Evolutionary conservation across 371 early-diverging fungal species (phyloP), one percentile per base, ranked within the genome.

Genomic region (Mucor indicus): DNA sequence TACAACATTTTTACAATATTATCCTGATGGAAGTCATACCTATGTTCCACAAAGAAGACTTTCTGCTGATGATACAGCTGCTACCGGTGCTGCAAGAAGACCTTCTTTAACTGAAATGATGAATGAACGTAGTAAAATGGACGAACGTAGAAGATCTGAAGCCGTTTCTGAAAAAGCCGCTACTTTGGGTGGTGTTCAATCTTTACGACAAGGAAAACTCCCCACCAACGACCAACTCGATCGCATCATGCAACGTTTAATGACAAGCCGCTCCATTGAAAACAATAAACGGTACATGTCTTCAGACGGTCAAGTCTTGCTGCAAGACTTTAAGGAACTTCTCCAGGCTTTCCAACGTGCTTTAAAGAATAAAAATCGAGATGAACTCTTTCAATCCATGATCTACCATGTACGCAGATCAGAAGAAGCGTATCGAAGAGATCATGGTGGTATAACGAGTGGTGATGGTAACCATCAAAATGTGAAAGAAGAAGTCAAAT

Each of bases 311-410:
- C 65, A 62, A 35, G 32, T 61, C 0, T 48, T 79, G 2, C 59
- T 79, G 31, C 50, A 57, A 15, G 76, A 76, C 43, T 63, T 77
- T 22, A 58, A 65, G 20, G 55, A 66, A 32, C 59, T 83, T 3
- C 35, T 80, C 20, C 44, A 55, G 7, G 66, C 69, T 1, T 40
- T 75, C 7, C 67, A 75, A n/a, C 61, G 44, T 4, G 65, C 77
- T 31, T 23, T 84, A 8, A 42, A 57, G 7, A 64, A 54, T 12
- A 82, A 80, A 54, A 84, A 84, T 50, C 53, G 53, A 31, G 75
- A 81, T 27, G 81, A 82, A 49, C 56, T 76, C 2, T 72, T 82
- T 37, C 85, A 84, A 45, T 67, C 75, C 32, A 72, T 84, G 42
- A 53, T 79, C 42, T 78, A 75, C 53, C 81, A 53, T 30, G 45